Evolutionary conservation across 352 stramenopile genomes (phyloP), one percentile per base, ranked within the genome.

Genomic region (Globisporangium heterothallicum): DNA sequence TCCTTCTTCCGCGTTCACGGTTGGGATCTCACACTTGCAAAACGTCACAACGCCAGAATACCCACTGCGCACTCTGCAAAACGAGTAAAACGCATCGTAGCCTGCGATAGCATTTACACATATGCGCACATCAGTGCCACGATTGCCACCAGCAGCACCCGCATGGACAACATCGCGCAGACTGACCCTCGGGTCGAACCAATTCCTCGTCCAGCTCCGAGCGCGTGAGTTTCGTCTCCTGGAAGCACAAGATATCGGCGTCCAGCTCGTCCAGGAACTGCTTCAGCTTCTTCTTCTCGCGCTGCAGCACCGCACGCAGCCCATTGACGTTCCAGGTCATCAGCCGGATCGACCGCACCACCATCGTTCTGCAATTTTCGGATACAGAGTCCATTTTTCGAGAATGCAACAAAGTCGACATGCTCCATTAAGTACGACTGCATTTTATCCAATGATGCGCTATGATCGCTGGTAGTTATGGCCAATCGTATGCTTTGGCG

Each of bases 281-380:
- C 36, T 53, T 51, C 8, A 88, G 43, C 45, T 41, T 79, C 51
- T 72, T 68, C 38, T 74, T 68, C 19, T 80, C 59, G 10, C 80
- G 73, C 56, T 84, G 73, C 46, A 94, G 62, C 38, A 88, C 73
- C 3, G 84, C 80, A 50, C 81, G 78, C 61, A 94, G 66, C 19
- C 84, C 84, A 62, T 94, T 94, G 49, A 94, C 67, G 61, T 94
- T 94, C 84, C 84, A 94, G n/a, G 79, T 88, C 64, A 90, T 42
- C 52, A 92, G 54, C 44, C 68, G 72, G 32, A 86, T 45, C 34
- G 41, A 27, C n/a, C 55, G 61, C 35, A 55, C 42, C 48, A 61
- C 58, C 19, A 13, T 5, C 26, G 16, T 18, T 22, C 18, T n/a
- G n/a, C n/a, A n/a, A n/a, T n/a, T n/a, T n/a, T n/a, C n/a, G n/a